These are phyloP conservation scores for Chlorella sp. DNA, from an alignment of 139 green algal species.

Conservation along the genomic window DNA sequence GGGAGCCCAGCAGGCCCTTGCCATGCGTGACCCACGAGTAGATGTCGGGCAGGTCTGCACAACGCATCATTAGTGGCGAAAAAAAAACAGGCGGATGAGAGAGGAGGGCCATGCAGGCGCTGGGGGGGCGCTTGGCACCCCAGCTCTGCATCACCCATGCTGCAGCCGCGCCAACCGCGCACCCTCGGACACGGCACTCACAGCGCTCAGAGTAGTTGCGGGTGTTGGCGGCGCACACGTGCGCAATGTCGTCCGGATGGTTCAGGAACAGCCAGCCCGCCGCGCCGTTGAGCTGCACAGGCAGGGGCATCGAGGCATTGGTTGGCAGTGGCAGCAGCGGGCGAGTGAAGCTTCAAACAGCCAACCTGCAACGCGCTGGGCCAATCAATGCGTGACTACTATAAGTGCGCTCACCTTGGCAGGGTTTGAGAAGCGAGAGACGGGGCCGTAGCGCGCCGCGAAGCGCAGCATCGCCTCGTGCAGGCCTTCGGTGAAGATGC, in stretches of 20 bases:
- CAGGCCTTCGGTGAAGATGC: constrained; percentile 56
- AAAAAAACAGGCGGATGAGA: too few species aligned
- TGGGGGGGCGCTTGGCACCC: background rate
- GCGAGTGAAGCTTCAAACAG: too few species aligned
- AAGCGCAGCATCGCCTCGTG: constrained; percentile 67
- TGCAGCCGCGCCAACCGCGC: too few species aligned
- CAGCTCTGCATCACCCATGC: background rate
- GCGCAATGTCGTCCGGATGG: constrained; percentile 65
- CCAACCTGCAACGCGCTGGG: too few species aligned
- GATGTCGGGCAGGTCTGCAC: constrained; percentile 62
- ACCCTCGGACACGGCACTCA: too few species aligned
- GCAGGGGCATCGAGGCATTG: too few species aligned
- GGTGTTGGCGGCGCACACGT: constrained; percentile 66
- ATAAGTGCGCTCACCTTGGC: constrained; percentile 44
- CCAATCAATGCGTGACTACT: too few species aligned
- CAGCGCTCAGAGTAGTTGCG: constrained; percentile 75
- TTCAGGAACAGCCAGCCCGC: constrained; percentile 71
- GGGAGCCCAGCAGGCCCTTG: constrained; percentile 73
- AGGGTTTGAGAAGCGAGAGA: constrained; percentile 68
- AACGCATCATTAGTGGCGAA: too few species aligned
- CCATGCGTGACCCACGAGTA: constrained; percentile 76
- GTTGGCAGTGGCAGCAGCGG: too few species aligned
- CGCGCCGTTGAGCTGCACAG: constrained; percentile 26
- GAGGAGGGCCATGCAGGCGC: background rate
- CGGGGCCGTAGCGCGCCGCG: constrained; percentile 54